Percentiles rank a stretch among this genome's conserved stretches.
These are phyloP conservation scores for Silene vulgaris DNA, from an alignment of 179 eudicot genomes.

Conservation along the genomic window DNA sequence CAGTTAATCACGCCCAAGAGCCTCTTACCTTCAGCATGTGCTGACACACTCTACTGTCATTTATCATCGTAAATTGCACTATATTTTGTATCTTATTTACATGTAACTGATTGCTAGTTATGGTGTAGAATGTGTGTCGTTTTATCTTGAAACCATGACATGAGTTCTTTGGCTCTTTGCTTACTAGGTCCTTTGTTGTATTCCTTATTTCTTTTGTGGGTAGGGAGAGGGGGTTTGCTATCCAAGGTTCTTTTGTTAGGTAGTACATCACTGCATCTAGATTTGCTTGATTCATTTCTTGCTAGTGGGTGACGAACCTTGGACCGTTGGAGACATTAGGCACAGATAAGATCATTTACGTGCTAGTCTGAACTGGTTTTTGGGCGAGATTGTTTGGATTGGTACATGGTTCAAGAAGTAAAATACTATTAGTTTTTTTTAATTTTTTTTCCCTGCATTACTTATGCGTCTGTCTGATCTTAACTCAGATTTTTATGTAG, in stretches of 20 bases:
- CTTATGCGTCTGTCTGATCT: background rate
- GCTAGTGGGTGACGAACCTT: background rate
- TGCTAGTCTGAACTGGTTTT: conserved; percentile 1
- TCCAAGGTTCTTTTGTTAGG: background rate
- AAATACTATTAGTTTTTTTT: background rate
- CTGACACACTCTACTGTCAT: background rate
- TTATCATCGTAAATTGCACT: background rate
- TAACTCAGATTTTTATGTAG: background rate
- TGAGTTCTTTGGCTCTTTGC: background rate
- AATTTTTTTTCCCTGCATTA: background rate
- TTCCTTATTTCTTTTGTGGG: no score
- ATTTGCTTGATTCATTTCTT: background rate
- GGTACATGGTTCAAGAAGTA: background rate
- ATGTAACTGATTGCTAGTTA: background rate
- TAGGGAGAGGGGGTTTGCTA: background rate
- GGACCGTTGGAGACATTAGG: background rate
- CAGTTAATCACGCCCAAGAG: background rate
- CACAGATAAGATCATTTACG: background rate
- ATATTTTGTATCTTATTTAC: background rate
- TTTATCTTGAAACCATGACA: background rate
- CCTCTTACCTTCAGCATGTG: conserved; percentile 5
- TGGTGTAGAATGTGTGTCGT: background rate
- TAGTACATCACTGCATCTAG: background rate
- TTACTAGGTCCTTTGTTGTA: no score
- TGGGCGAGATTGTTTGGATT: background rate